Percentiles rank a stretch among this genome's conserved stretches.
These are phyloP conservation scores for Cercospora beticola DNA, from an alignment of 2,329 filamentous ascomycete species.

Conservation along the genomic window DNA sequence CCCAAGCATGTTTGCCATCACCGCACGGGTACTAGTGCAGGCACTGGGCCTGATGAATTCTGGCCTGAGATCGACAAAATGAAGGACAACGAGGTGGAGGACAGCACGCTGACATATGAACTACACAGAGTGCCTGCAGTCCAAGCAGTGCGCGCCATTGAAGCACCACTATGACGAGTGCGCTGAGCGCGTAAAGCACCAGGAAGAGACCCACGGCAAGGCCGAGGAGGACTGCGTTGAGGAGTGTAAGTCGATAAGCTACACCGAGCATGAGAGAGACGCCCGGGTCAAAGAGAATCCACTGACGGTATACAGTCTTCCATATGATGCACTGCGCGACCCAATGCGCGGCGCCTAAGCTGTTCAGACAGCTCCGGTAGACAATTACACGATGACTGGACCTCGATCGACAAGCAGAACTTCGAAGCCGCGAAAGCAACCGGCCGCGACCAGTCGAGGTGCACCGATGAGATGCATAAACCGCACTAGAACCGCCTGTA, in stretches of 20 bases:
- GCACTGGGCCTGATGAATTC: not conserved
- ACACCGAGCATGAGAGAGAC: too few species aligned
- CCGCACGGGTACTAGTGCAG: not conserved
- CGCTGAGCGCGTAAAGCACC: constrained; percentile 82
- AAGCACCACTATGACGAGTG: constrained; percentile 99
- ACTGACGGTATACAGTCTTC: too few species aligned
- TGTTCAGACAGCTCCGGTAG: constrained; percentile 90
- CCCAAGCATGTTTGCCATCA: not conserved
- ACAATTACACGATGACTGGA: constrained; percentile 14
- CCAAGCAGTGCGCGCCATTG: constrained; percentile 75
- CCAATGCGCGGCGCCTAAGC: constrained; percentile 91
- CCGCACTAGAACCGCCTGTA: constrained; percentile 32
- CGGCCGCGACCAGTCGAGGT: constrained; percentile 6
- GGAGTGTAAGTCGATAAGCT: constrained; percentile 73
- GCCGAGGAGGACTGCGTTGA: constrained; percentile 96
- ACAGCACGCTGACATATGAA: not conserved
- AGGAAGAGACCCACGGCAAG: constrained; percentile 69
- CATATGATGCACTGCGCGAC: constrained; percentile 95
- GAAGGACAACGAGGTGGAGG: not conserved
- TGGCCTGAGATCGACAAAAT: not conserved
- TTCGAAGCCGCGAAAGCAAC: not conserved
- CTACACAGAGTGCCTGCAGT: constrained; percentile 78
- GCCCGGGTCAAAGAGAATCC: too few species aligned
- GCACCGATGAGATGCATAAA: constrained; percentile 4
- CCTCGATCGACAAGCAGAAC: constrained; percentile 4